Evolutionary conservation across 73 alveolate species (phyloP).

Genomic region (Paraurostyla sp.): DNA sequence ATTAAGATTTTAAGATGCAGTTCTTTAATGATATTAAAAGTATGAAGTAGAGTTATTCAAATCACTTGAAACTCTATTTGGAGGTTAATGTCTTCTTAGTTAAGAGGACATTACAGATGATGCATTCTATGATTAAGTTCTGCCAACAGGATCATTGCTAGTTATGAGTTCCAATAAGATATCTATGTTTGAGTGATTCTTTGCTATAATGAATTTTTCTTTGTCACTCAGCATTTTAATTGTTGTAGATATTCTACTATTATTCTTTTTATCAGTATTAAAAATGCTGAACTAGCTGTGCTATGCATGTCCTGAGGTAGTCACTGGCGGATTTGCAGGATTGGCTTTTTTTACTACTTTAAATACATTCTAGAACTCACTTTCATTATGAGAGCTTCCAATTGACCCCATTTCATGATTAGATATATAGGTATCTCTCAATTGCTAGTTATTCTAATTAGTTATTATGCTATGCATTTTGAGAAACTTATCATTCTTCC

Average conservation of each 20-base stretch:
- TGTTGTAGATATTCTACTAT: not conserved
- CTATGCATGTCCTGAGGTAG: not conserved
- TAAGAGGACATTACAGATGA: not conserved
- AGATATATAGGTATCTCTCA: not conserved
- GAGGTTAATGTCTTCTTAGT: not conserved
- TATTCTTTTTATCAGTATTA: not conserved
- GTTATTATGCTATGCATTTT: too few species aligned
- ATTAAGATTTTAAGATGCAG: not conserved
- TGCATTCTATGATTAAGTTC: not conserved
- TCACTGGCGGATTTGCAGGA: not conserved
- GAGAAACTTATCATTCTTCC: not conserved
- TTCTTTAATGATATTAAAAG: not conserved
- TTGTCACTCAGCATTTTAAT: conserved; percentile 8
- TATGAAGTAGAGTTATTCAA: not conserved
- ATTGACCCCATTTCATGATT: too few species aligned
- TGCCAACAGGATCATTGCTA: not conserved
- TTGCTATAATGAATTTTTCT: conserved; percentile 25
- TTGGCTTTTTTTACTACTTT: too few species aligned
- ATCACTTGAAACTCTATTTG: not conserved
- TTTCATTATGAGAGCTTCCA: too few species aligned
- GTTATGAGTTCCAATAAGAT: not conserved
- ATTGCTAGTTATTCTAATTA: not conserved
- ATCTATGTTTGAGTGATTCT: not conserved
- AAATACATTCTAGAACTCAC: too few species aligned
- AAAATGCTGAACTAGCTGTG: not conserved